These are phyloP conservation scores for Triangularia setosa DNA, from an alignment of 2,329 filamentous ascomycete genomes.

Conservation along the genomic window DNA sequence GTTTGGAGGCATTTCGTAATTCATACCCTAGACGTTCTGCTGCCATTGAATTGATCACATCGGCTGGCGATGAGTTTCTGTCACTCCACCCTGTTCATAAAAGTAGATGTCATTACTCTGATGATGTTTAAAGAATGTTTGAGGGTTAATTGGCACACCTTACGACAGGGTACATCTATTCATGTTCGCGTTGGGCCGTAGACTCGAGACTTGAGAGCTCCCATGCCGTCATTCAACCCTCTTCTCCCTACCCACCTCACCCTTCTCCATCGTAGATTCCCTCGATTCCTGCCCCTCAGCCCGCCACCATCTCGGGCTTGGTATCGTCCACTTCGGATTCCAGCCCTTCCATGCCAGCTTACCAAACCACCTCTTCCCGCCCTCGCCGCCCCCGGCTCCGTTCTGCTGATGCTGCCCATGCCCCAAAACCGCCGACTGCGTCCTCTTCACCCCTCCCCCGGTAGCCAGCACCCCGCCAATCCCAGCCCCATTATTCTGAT, in stretches of 20 bases:
- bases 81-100: too few relatives aligned
- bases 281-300: neutral
- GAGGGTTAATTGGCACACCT: too few relatives aligned
- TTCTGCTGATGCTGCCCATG: neutral
- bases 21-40: slow-evolving; percentile 24
- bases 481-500: neutral
- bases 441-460: neutral
- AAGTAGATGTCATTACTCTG: too few relatives aligned
- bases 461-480: neutral
- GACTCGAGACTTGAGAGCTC: too few relatives aligned
- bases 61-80: neutral
- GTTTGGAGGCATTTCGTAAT: neutral
- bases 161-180: too few relatives aligned
- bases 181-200: too few relatives aligned
- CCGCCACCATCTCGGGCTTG: neutral
- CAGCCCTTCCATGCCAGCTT: neutral
- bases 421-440: neutral
- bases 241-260: neutral
- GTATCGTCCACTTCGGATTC: neutral
- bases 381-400: neutral
- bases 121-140: too few relatives aligned
- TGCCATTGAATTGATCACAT: slow-evolving; percentile 3
- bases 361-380: neutral
- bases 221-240: neutral
- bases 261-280: neutral